Percentiles rank a stretch among this genome's conserved stretches.
Conservation (phyloP, 2,329 filamentous ascomycete species). For the Aspergillus jensenii region DNA sequence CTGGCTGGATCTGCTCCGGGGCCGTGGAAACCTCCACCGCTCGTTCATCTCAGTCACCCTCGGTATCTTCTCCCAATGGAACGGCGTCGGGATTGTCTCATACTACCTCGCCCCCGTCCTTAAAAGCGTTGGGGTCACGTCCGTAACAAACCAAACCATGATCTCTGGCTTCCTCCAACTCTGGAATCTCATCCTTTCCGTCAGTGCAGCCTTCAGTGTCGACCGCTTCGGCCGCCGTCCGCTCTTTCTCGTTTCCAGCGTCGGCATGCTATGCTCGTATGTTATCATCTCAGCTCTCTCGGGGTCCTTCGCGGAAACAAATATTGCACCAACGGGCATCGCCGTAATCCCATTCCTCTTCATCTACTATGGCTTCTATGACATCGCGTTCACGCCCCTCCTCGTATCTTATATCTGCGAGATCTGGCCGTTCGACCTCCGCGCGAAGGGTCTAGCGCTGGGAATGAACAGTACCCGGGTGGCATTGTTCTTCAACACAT, state of each 20-base stretch:
- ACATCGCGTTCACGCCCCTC: slow-evolving; percentile 60
- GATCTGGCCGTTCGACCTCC: slow-evolving; percentile 58
- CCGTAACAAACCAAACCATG: background rate
- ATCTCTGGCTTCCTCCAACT: background rate
- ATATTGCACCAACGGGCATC: slow-evolving; percentile 7
- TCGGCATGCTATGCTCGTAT: slow-evolving; percentile 27
- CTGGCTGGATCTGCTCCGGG: background rate
- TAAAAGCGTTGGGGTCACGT: background rate
- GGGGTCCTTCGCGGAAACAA: slow-evolving; percentile 19
- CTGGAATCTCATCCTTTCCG: background rate
- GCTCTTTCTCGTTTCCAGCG: slow-evolving; percentile 8
- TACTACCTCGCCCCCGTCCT: background rate
- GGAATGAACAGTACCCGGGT: slow-evolving; percentile 25
- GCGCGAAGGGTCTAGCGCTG: slow-evolving; percentile 33
- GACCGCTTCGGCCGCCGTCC: background rate
- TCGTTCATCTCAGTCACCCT: background rate
- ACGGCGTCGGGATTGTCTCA: background rate
- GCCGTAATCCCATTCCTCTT: slow-evolving; percentile 59
- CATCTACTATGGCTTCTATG: slow-evolving; percentile 60
- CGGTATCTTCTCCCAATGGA: background rate
- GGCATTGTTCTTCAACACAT: slow-evolving; percentile 23
- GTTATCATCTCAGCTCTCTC: slow-evolving; percentile 24
- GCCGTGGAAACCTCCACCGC: background rate
- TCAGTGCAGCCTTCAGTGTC: background rate
- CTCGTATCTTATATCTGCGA: slow-evolving; percentile 58